Percentiles rank a stretch among this genome's conserved stretches.
These are phyloP conservation scores for Plasmodium falciparum DNA, from an alignment of 169 alveolate genomes.

Conservation along the genomic window DNA sequence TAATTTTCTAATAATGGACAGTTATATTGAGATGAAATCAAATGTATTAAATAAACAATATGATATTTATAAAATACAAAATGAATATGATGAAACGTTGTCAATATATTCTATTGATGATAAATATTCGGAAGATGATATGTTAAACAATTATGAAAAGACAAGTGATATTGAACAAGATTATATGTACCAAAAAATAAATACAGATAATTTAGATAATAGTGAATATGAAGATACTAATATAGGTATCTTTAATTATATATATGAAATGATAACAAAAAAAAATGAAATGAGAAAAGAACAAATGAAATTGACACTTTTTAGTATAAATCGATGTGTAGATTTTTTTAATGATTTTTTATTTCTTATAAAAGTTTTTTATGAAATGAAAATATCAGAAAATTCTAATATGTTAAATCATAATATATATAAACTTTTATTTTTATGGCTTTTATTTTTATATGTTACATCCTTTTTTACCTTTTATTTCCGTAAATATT, in stretches of 20 bases:
- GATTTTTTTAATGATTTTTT: slow-evolving; percentile 29
- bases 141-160: not conserved
- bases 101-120: too few species aligned
- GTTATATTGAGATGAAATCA: not conserved
- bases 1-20: not conserved
- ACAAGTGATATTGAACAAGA: not conserved
- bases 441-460: slow-evolving; percentile 31
- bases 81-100: too few species aligned
- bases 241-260: not conserved
- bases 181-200: not conserved
- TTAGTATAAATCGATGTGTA: slow-evolving; percentile 32
- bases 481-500: slow-evolving; percentile 34
- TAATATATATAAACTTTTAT: not conserved
- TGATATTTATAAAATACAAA: too few species aligned
- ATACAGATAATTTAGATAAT: not conserved
- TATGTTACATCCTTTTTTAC: slow-evolving; percentile 28
- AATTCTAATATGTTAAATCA: not conserved
- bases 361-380: slow-evolving; percentile 22
- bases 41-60: too few species aligned
- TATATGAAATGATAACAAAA: slow-evolving; percentile 11
- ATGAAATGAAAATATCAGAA: not conserved
- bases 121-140: not conserved
- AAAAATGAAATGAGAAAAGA: slow-evolving; percentile 27
- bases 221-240: not conserved
- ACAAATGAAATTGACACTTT: slow-evolving; percentile 27